Percentiles rank a stretch among this genome's conserved stretches.
Conservation (phyloP, 2,329 filamentous ascomycete species). For the Akanthomyces lecanii region DNA sequence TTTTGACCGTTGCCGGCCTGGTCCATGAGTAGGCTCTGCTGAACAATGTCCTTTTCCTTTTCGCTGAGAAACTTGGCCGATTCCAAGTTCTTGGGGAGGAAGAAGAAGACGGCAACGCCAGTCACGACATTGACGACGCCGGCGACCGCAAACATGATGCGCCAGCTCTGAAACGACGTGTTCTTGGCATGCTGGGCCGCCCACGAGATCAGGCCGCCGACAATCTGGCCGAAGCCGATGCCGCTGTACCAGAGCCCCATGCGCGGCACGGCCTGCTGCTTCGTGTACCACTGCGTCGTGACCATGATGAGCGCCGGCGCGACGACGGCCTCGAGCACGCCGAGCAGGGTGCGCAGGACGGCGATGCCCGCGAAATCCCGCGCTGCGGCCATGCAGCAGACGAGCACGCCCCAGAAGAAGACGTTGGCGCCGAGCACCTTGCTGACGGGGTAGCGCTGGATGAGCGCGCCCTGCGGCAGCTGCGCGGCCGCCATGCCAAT, state of each 20-base stretch:
- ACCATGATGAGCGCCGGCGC: conserved; percentile 50
- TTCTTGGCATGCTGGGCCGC: conserved; percentile 46
- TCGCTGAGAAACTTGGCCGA: conserved; percentile 23
- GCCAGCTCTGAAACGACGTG: conserved; percentile 38
- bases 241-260: conserved; percentile 35
- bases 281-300: conserved; percentile 38
- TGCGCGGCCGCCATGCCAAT: conserved; percentile 28
- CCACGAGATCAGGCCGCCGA: conserved; percentile 45
- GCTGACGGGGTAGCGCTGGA: conserved; percentile 32
- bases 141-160: conserved; percentile 50
- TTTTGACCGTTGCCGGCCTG: conserved; percentile 39
- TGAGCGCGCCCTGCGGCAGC: conserved; percentile 28
- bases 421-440: conserved; percentile 33
- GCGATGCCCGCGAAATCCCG: conserved; percentile 39
- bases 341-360: conserved; percentile 41
- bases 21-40: conserved; percentile 54
- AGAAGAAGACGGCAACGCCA: conserved; percentile 38
- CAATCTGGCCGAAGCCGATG: conserved; percentile 30
- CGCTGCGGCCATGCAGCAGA: conserved; percentile 41
- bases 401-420: conserved; percentile 32
- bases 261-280: conserved; percentile 41
- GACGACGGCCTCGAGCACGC: conserved; percentile 45
- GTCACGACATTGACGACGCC: conserved; percentile 44
- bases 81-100: conserved; percentile 37
- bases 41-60: conserved; percentile 38